These are phyloP conservation scores for Lentithecium fluviatile DNA, from an alignment of 495 filamentous ascomycete genomes.

Conservation along the genomic window DNA sequence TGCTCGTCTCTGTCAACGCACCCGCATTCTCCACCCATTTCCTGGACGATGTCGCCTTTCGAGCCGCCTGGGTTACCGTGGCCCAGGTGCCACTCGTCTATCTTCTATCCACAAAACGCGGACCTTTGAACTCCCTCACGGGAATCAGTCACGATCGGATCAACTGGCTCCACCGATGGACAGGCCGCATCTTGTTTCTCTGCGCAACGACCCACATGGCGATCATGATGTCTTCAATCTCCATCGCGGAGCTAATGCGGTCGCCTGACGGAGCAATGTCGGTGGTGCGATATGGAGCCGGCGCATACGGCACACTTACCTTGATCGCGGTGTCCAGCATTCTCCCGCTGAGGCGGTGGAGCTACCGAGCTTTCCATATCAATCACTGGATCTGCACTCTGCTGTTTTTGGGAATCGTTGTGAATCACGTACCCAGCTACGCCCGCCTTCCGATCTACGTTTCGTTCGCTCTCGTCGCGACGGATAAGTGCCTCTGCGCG, in stretches of 20 bases:
- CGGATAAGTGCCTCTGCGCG: constrained; percentile 27
- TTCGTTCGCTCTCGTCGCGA: constrained; percentile 19
- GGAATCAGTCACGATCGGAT: constrained; percentile 39
- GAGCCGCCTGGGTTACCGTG: constrained; percentile 39
- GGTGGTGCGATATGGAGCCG: constrained; percentile 38
- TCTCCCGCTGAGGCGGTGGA: constrained; percentile 24
- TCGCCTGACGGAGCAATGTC: constrained; percentile 34
- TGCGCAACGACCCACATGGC: constrained; percentile 37
- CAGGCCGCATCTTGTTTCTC: constrained; percentile 33
- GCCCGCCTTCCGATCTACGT: constrained; percentile 32
- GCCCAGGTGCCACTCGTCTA: constrained; percentile 38
- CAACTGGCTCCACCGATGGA: constrained; percentile 41
- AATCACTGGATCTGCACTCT: constrained; percentile 21
- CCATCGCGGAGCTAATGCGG: constrained; percentile 30
- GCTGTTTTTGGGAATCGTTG: constrained; percentile 33
- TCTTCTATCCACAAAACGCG: constrained; percentile 36
- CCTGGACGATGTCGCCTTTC: constrained; percentile 38
- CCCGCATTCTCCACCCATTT: constrained; percentile 16
- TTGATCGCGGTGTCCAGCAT: constrained; percentile 37
- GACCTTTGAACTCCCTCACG: constrained; percentile 28
- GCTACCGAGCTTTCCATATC: constrained; percentile 20
- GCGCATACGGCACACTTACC: constrained; percentile 29
- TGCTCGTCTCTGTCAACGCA: constrained; percentile 15
- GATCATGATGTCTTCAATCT: constrained; percentile 33
- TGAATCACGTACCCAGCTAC: constrained; percentile 34